phyloP scores from a whole-genome alignment of 1,139 yeast species.

The Wickerhamomyces sp. region DNA sequence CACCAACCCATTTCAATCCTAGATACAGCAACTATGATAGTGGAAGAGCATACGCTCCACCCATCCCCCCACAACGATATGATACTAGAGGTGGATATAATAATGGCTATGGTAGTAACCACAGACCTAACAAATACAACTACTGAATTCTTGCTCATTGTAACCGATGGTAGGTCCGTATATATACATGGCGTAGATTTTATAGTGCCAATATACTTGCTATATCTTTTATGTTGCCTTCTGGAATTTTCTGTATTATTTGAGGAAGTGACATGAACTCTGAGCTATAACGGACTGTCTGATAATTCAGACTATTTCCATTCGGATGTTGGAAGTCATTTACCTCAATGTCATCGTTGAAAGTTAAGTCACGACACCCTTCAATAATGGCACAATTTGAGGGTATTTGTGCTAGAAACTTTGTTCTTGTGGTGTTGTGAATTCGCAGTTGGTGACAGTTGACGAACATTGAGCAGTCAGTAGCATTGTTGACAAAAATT shows the following conservation, averaged over 20 bases:
- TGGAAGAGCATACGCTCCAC: background rate
- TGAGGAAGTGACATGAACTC: background rate
- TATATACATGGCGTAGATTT: background rate
- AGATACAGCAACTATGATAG: background rate
- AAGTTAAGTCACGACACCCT: constrained; percentile 25
- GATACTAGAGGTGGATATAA: background rate
- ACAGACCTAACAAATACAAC: background rate
- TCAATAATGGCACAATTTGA: constrained; percentile 32
- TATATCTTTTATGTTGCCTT: background rate
- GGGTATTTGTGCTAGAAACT: constrained; percentile 19
- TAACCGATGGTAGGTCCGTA: too few species aligned
- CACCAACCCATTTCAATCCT: background rate
- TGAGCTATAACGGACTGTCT: background rate
- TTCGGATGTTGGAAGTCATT: constrained; percentile 31
- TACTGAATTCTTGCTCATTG: too few species aligned
- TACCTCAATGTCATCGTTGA: constrained; percentile 20
- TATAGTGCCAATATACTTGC: background rate
- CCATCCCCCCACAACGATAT: background rate
- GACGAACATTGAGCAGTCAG: constrained; percentile 26
- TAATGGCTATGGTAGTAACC: background rate
- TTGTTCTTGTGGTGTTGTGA: constrained; percentile 28
- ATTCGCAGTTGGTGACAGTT: constrained; percentile 39
- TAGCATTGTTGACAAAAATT: constrained; percentile 28
- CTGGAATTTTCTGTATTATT: background rate
- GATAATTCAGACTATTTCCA: constrained; percentile 9